Conservation (phyloP, 169 alveolate species). For the Prorocentrum cordatum region DNA sequence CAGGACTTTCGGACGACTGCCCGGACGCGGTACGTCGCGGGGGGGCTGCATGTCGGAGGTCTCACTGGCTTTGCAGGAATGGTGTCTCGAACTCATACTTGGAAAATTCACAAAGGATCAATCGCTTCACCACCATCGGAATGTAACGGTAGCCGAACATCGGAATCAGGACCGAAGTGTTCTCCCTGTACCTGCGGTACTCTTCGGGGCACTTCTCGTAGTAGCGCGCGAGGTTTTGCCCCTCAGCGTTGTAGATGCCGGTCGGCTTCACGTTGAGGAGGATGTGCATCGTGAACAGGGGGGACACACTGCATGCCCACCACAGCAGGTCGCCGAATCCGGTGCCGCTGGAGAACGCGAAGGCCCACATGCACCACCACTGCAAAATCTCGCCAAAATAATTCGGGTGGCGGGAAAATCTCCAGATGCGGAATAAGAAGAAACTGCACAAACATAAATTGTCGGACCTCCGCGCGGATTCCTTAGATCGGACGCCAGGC, state of each 20-base stretch:
- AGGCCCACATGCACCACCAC: conserved; percentile 50
- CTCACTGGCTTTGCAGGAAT: too few species aligned
- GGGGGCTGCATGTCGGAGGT: too few species aligned
- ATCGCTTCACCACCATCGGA: conserved; percentile 17
- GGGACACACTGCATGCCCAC: conserved; percentile 36
- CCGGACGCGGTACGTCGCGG: too few species aligned
- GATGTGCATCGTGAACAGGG: conserved; percentile 28
- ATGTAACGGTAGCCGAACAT: conserved; percentile 24
- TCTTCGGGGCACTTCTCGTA: conserved; percentile 44
- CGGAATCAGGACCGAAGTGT: conserved; percentile 34
- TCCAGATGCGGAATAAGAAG: too few species aligned
- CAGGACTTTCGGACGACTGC: too few species aligned
- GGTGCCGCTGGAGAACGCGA: conserved; percentile 1
- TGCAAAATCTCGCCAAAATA: conserved; percentile 37
- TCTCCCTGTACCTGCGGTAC: conserved; percentile 16
- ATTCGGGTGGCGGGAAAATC: conserved; percentile 23
- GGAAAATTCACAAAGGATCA: too few species aligned
- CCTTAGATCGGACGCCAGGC: too few species aligned
- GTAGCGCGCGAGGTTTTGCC: conserved; percentile 32
- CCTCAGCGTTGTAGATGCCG: conserved; percentile 44
- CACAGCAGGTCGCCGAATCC: conserved; percentile 12
- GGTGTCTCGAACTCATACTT: too few species aligned
- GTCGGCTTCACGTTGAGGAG: conserved; percentile 26
- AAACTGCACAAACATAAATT: too few species aligned
- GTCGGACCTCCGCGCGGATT: too few species aligned